Base-by-base conservation (phyloP, 2,329 filamentous ascomycete genomes). In the Pseudocercospora fijiensis region DNA sequence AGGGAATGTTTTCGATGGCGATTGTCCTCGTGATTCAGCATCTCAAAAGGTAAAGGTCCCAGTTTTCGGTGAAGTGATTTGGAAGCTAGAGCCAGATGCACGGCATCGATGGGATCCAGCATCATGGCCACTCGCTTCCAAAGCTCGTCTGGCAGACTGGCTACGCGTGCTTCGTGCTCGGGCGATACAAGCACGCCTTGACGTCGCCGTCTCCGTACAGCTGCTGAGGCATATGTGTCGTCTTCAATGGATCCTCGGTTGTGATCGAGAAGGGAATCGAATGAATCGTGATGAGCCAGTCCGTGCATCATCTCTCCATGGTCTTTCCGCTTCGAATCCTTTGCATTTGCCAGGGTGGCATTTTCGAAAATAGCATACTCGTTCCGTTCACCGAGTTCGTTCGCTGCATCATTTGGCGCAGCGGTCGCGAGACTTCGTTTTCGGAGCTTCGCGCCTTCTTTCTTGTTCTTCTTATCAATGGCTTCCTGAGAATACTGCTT, bases 31-130 rank as follows among this genome's bases (percentile, higher is more conserved):
- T 71, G 60, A 24, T 78, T 72, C 28, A 84, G 73, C 4, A 69
- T 73, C 37, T 71, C 52, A 72, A 81, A 81, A 6, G 79, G 76
- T 8, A 70, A 69, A 1, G 72, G 67, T 3, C 81, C 81, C 10
- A 86, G 70, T 10, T 79, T 78, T 11, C 69, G 61, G 63, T 78
- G 75, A 18, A 86, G 75, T 2, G 78, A 78, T 68, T 81, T 83
- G 69, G 75, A 82, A 24, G 83, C 76, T 11, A 85, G 73, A 9
- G 82, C 78, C 10, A 86, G 77, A 68, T 77, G 79, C 4, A 83
- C 83, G 18, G 76, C 75, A 60, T 84, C 83, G n/a, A 76, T 71
- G 7, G 78, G 79, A 37, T 76, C 70, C 18, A 85, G 70, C 62
- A 77, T 77, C 8, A 69, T 71, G 11, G 78, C 73, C 43, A 85